Percentiles rank a stretch among this genome's conserved stretches.
These are phyloP conservation scores for Diaporthe sp. DNA, from an alignment of 2,329 filamentous ascomycete species.

Conservation along the genomic window DNA sequence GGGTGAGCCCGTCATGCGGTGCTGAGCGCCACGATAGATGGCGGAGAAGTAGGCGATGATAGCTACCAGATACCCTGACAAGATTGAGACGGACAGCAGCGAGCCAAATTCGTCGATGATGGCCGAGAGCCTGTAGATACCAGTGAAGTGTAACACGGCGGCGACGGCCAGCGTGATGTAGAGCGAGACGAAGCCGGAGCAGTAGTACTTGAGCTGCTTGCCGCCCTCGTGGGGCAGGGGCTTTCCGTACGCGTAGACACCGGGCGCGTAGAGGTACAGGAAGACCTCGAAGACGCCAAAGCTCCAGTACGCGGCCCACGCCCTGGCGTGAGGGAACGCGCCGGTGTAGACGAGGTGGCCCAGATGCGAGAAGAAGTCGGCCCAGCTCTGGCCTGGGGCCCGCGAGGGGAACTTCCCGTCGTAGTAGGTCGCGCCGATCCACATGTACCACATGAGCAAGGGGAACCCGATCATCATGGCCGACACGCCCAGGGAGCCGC, in stretches of 20 bases:
- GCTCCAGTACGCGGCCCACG: conserved; percentile 94
- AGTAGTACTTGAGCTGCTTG: conserved; percentile 93
- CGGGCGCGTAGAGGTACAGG: conserved; percentile 87
- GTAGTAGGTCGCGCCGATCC: conserved; percentile 95
- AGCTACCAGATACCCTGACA: conserved; percentile 87
- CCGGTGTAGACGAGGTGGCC: conserved; percentile 80
- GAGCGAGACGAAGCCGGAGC: conserved; percentile 87
- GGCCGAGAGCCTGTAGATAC: conserved; percentile 88
- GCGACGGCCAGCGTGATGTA: conserved; percentile 84
- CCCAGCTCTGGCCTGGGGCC: conserved; percentile 71
- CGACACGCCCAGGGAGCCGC: conserved; percentile 82
- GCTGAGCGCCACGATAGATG: conserved; percentile 80
- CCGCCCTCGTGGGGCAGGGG: conserved; percentile 84
- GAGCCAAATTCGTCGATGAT: conserved; percentile 96
- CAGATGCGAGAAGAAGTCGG: conserved; percentile 79
- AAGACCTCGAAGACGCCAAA: conserved; percentile 88
- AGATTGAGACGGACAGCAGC: conserved; percentile 90
- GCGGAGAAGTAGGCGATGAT: conserved; percentile 90
- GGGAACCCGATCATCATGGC: conserved; percentile 94
- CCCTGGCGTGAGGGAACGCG: conserved; percentile 83
- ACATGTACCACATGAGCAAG: conserved; percentile 99
- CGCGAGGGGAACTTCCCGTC: conserved; percentile 82
- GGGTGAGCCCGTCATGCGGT: conserved; percentile 88
- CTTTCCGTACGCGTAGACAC: conserved; percentile 89
- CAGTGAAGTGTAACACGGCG: conserved; percentile 80